Evolutionary conservation across 257 asterid species (phyloP).

Genomic region (Penstemon davidsonii): DNA sequence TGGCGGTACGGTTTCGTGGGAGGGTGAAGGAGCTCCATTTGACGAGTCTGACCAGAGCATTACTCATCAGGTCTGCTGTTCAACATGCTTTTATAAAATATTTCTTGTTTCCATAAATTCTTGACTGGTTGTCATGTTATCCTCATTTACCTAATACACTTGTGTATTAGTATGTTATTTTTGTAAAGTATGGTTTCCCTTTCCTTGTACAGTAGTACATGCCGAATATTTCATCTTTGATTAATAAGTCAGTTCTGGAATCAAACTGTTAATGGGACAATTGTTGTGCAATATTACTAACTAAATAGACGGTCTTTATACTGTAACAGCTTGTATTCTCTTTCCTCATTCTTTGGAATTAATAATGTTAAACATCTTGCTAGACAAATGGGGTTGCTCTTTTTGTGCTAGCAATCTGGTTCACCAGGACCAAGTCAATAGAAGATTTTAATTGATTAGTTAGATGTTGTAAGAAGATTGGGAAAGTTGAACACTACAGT

Average conservation of each 20-base stretch:
- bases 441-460: no score
- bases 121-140: background rate
- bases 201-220: background rate
- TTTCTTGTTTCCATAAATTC: background rate
- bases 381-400: no score
- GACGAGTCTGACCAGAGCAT: conserved; percentile 79
- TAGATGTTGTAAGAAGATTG: no score
- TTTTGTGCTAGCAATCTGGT: no score
- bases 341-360: no score
- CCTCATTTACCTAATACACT: background rate
- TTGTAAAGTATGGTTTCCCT: background rate
- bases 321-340: no score
- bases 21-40: conserved; percentile 94
- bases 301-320: background rate
- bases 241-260: background rate
- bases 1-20: conserved; percentile 98
- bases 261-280: background rate
- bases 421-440: no score
- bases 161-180: background rate
- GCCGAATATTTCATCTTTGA: background rate
- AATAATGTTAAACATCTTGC: no score
- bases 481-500: no score
- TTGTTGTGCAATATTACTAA: background rate
- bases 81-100: conserved; percentile 9
- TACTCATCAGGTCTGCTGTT: conserved; percentile 73